Evolutionary conservation across 2,329 filamentous ascomycete genomes (phyloP), one percentile per base, ranked within the genome.

Genomic region (Microthyrium microscopicum): DNA sequence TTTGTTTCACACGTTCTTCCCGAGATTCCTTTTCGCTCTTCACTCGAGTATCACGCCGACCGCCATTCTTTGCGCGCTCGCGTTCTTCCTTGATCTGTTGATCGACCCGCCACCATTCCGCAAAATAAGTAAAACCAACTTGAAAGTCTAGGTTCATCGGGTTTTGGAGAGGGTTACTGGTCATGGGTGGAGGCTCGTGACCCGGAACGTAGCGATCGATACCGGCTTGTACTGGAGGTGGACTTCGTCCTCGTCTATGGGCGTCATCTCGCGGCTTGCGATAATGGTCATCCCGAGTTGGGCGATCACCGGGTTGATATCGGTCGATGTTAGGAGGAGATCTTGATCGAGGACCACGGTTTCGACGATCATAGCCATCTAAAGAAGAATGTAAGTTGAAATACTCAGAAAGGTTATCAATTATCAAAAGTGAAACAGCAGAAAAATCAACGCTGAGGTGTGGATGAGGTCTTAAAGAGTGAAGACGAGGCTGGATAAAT

Each of bases 131-230:
- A 54, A 87, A 87, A 2, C 80, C 80, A 35, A 85, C 80, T 50
- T 87, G 80, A 41, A 78, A 84, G 3, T 77, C 71, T 7, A 87
- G 62, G 39, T 70, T 70, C 44, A 77, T 63, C 2, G 80, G 80
- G 40, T 87, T 78, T 9, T 69, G 64, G 3, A 87, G 58, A 6
- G 77, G 78, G 43, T 85, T 85, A 1, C 62, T 59, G 11, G 67
- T 55, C 13, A 58, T 54, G 6, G 66, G 60, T 17, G 62, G 58
- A 37, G 48, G 55, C 34, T 77, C 71, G 43, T 82, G 76, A 13
- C 79, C 78, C 2, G 82, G 82, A 15, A 89, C 76, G 49, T 89
- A 89, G 44, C 82, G 73, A 51, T 91, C 82, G 42, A 91, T 89
- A 38, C 78, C 79, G 37, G 75, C 68, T 20, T 77, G 56, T 60